phyloP scores from a whole-genome alignment of 257 asterid genomes.

The Primulina eburnea region DNA sequence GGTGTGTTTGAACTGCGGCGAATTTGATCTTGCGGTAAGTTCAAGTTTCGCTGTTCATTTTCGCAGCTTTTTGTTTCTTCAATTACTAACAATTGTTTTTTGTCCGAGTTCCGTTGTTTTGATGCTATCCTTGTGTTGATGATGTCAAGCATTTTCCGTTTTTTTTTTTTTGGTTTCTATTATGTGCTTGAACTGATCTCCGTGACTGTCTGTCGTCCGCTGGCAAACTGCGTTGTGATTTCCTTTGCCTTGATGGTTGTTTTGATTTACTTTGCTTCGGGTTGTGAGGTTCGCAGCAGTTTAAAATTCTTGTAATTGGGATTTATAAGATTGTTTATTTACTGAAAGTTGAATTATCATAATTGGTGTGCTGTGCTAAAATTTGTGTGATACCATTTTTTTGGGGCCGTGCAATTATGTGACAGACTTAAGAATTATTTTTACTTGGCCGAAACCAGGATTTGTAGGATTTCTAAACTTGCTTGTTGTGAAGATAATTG shows the following conservation, averaged over 20 bases:
- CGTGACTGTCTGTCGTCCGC: conserved; percentile 15
- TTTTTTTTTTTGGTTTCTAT: neutral
- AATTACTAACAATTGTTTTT: neutral
- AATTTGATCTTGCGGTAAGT: conserved; percentile 15
- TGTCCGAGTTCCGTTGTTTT: neutral
- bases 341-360: no score
- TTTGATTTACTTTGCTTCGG: conserved; percentile 4
- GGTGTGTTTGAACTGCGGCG: conserved; percentile 21
- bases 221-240: conserved; percentile 4
- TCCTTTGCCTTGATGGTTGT: conserved; percentile 12
- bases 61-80: neutral
- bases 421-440: no score
- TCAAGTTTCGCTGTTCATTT: conserved; percentile 23
- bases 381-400: no score
- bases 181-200: conserved; percentile 18
- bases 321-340: no score
- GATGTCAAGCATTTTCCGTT: neutral
- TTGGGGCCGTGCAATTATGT: no score
- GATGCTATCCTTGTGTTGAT: neutral
- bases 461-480: no score
- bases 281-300: conserved; percentile 5
- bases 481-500: neutral
- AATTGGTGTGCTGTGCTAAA: no score
- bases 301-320: no score
- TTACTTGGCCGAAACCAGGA: no score